Percentiles rank a stretch among this genome's conserved stretches.
phyloP scores from a whole-genome alignment of 1,284 basidiomycete genomes.

The Stereum hirsutum region DNA sequence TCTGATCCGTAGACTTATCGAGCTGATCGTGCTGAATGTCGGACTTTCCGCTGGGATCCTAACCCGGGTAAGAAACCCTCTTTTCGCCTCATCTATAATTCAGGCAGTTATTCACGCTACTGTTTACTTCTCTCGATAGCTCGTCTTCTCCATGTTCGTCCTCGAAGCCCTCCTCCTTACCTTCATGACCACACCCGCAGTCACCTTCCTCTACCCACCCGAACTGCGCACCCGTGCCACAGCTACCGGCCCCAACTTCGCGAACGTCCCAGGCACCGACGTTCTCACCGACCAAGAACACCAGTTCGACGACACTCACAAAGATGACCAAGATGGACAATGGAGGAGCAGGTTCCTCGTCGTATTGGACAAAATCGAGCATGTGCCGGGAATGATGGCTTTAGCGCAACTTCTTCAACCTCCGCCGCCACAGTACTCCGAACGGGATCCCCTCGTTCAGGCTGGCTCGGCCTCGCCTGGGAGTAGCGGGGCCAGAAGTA shows the following conservation, averaged over 20 bases:
- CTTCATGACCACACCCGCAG: slow-evolving; percentile 84
- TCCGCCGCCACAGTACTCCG: slow-evolving; percentile 16
- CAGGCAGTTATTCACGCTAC: slow-evolving; percentile 2
- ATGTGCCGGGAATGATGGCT: slow-evolving; percentile 71
- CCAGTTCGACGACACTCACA: slow-evolving; percentile 7
- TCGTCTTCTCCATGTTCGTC: slow-evolving; percentile 86
- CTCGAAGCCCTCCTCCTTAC: slow-evolving; percentile 82
- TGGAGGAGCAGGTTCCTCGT: slow-evolving; percentile 62
- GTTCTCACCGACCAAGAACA: background rate
- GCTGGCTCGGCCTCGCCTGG: background rate
- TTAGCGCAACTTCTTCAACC: slow-evolving; percentile 57
- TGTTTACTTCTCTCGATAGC: slow-evolving; percentile 19
- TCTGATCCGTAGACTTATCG: slow-evolving; percentile 27
- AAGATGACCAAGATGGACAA: slow-evolving; percentile 16
- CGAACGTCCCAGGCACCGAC: slow-evolving; percentile 26
- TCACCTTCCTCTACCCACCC: slow-evolving; percentile 71
- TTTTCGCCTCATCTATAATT: slow-evolving; percentile 4
- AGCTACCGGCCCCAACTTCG: slow-evolving; percentile 35
- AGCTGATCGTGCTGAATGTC: slow-evolving; percentile 67
- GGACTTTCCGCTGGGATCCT: slow-evolving; percentile 67
- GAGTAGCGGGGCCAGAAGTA: too few relatives aligned
- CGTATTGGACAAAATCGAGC: slow-evolving; percentile 87
- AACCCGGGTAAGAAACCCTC: slow-evolving; percentile 32
- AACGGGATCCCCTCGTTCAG: background rate
- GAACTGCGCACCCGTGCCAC: slow-evolving; percentile 41